Percentiles rank a stretch among this genome's conserved stretches.
phyloP scores from a whole-genome alignment of 192 early-diverging fungal species.

The Coemansia sp. region DNA sequence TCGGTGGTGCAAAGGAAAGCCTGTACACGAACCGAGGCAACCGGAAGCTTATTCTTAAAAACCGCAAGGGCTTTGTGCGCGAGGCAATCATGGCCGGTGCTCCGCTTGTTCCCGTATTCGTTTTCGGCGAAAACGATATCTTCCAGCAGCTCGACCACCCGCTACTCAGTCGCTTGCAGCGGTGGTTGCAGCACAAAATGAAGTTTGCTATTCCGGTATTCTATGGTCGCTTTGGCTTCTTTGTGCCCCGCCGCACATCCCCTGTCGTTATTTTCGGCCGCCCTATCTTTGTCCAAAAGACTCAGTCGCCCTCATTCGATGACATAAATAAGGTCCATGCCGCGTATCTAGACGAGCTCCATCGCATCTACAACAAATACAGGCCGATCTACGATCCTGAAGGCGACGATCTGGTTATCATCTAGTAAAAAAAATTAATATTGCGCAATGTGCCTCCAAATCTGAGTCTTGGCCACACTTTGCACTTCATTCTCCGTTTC shows the following conservation, averaged over 20 bases:
- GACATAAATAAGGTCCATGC: constrained; percentile 41
- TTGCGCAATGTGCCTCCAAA: background rate
- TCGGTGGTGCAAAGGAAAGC: constrained; percentile 90
- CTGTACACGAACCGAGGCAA: constrained; percentile 67
- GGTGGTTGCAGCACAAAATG: constrained; percentile 65
- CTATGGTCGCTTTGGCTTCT: constrained; percentile 66
- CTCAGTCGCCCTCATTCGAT: constrained; percentile 23
- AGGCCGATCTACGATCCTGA: constrained; percentile 51
- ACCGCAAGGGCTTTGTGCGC: constrained; percentile 88
- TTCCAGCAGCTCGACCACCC: constrained; percentile 76
- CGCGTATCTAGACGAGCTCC: constrained; percentile 34
- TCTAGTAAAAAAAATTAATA: constrained; percentile 6
- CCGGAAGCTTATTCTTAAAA: constrained; percentile 69
- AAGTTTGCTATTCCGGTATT: constrained; percentile 79
- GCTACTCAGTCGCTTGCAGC: constrained; percentile 65
- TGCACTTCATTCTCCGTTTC: background rate
- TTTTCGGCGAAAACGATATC: constrained; percentile 94
- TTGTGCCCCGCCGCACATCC: constrained; percentile 47
- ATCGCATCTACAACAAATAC: constrained; percentile 36
- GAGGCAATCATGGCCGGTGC: constrained; percentile 84
- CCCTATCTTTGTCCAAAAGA: constrained; percentile 36
- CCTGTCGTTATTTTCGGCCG: constrained; percentile 36
- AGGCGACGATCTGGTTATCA: constrained; percentile 39
- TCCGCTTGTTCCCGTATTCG: constrained; percentile 80
- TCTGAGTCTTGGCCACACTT: background rate